Evolutionary conservation across 2,329 filamentous ascomycete species (phyloP).

Genomic region (Phaeomoniella chlamydospora): DNA sequence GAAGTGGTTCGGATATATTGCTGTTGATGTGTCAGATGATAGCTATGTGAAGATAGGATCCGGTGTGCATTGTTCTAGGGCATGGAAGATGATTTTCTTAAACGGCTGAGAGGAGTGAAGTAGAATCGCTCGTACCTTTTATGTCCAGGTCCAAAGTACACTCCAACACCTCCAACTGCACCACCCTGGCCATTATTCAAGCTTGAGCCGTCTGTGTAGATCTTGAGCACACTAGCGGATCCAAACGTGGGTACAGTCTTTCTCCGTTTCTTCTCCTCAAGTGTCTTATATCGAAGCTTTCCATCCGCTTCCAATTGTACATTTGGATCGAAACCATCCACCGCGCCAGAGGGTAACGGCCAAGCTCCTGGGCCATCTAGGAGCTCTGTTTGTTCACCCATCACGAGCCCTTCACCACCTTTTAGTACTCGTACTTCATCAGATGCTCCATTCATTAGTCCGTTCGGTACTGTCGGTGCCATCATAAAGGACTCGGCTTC

Average conservation of each 20-base stretch:
- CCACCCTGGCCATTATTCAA: constrained; percentile 40
- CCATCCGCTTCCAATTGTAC: constrained; percentile 41
- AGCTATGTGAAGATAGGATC: not conserved
- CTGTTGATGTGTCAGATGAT: constrained; percentile 23
- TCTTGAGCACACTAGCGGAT: constrained; percentile 36
- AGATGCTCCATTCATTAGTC: constrained; percentile 21
- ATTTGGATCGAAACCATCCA: constrained; percentile 48
- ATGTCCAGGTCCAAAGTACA: constrained; percentile 48
- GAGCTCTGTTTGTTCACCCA: constrained; percentile 37
- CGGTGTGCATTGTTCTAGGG: not conserved
- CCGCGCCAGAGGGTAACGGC: constrained; percentile 35
- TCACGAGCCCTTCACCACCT: constrained; percentile 27
- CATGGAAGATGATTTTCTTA: too few species aligned
- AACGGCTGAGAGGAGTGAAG: too few species aligned
- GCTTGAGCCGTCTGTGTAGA: constrained; percentile 51
- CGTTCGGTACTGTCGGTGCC: constrained; percentile 14
- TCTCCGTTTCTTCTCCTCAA: constrained; percentile 30
- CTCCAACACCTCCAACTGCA: constrained; percentile 46
- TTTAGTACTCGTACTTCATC: constrained; percentile 26
- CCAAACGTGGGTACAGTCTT: constrained; percentile 26
- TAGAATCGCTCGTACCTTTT: constrained; percentile 28
- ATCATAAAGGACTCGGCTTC: constrained; percentile 70
- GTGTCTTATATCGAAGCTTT: constrained; percentile 39
- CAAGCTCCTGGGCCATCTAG: not conserved
- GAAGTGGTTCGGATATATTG: constrained; percentile 63